phyloP scores from a whole-genome alignment of 345 rosid species.

The Eucalyptus globulus region DNA sequence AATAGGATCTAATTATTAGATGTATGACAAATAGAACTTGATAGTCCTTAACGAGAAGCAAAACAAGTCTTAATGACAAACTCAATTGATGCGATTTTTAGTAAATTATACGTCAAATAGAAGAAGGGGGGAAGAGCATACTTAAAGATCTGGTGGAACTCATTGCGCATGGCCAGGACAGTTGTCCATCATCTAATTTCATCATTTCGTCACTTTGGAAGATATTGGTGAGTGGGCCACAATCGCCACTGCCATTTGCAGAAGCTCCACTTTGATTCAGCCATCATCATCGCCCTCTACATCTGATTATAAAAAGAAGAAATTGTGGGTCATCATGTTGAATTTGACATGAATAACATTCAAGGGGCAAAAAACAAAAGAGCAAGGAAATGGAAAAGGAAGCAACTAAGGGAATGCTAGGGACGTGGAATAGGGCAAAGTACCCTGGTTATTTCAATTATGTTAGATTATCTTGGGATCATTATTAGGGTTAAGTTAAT shows the following conservation, averaged over 20 bases:
- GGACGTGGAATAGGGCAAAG: background rate
- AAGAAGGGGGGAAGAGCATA: background rate
- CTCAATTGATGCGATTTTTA: background rate
- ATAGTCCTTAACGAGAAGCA: background rate
- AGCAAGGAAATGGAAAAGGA: background rate
- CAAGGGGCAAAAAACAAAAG: background rate
- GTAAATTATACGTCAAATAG: background rate
- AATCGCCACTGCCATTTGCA: background rate
- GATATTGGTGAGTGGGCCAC: background rate
- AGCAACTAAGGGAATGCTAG: background rate
- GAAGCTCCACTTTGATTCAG: background rate
- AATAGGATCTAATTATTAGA: background rate
- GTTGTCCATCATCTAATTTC: background rate
- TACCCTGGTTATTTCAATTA: background rate
- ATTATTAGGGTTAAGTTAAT: background rate
- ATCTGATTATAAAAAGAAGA: background rate
- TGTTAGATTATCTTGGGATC: background rate
- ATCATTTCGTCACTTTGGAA: background rate
- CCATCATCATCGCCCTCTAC: background rate
- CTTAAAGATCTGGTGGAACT: background rate
- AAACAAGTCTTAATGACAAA: background rate
- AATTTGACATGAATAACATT: background rate
- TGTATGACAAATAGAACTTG: background rate
- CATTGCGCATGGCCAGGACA: conserved; percentile 4
- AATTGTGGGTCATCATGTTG: background rate